Percentiles rank a stretch among this genome's conserved stretches.
phyloP scores from a whole-genome alignment of 1,139 yeast genomes.

The Sugiyamaella pinicola region DNA sequence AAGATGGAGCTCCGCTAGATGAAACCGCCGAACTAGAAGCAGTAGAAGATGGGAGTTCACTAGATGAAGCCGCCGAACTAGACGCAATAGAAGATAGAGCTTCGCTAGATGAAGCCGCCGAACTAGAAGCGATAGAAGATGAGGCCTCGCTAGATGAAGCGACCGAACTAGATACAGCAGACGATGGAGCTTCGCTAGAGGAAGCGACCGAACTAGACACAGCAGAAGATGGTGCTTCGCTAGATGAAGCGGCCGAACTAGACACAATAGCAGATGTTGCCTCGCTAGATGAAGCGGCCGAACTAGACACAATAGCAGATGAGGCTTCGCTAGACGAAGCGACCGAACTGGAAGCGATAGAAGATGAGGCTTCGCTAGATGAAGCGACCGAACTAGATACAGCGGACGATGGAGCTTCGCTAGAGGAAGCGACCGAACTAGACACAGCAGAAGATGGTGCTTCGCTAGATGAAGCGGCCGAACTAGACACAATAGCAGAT shows the following conservation, averaged over 20 bases:
- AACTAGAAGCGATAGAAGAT: slow-evolving; percentile 10
- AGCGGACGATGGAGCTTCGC: neutral
- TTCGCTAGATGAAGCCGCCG: slow-evolving; percentile 4
- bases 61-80: neutral
- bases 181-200: neutral
- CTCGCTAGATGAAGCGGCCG: neutral
- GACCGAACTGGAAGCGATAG: neutral
- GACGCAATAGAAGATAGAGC: neutral
- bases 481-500: neutral
- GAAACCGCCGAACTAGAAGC: neutral
- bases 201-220: neutral
- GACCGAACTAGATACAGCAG: neutral
- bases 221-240: neutral
- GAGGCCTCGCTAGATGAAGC: neutral
- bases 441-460: slow-evolving; percentile 4
- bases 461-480: neutral
- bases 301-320: slow-evolving; percentile 13
- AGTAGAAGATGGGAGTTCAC: neutral
- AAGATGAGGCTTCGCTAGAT: neutral
- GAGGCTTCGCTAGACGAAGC: slow-evolving; percentile 1
- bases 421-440: slow-evolving; percentile 11
- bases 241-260: neutral
- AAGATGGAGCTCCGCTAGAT: too few relatives aligned
- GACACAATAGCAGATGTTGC: neutral
- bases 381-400: slow-evolving; percentile 2